Percentiles rank a stretch among this genome's conserved stretches.
Evolutionary conservation across 2,329 filamentous ascomycete species (phyloP).

Genomic region (Fusarium praegraminearum): DNA sequence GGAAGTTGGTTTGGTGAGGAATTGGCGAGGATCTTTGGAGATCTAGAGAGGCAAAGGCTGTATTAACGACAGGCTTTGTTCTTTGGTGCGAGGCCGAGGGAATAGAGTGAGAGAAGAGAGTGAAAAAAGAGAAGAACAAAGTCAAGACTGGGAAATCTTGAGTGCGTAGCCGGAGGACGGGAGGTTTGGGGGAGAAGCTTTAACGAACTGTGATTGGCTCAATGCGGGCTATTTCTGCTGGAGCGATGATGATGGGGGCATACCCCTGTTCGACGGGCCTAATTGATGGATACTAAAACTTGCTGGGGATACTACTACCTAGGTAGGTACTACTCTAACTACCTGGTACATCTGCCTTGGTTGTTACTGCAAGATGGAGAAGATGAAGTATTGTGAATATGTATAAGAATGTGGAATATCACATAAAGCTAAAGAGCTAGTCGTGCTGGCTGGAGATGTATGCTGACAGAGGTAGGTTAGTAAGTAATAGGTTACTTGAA

Average conservation of each 20-base stretch:
- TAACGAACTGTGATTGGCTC: slow-evolving; percentile 41
- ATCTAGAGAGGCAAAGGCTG: slow-evolving; percentile 22
- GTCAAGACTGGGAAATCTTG: slow-evolving; percentile 48
- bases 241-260: slow-evolving; percentile 38
- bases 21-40: slow-evolving; percentile 32
- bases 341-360: not conserved
- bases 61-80: slow-evolving; percentile 22
- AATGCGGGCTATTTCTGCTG: slow-evolving; percentile 26
- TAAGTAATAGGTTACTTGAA: not conserved
- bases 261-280: slow-evolving; percentile 22
- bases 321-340: not conserved
- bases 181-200: slow-evolving; percentile 48
- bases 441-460: not conserved
- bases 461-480: not conserved
- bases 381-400: not conserved
- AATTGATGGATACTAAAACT: slow-evolving; percentile 1
- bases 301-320: slow-evolving; percentile 33
- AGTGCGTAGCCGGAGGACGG: slow-evolving; percentile 50
- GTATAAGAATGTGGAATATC: no score
- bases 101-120: slow-evolving; percentile 22
- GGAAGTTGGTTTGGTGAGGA: slow-evolving; percentile 31
- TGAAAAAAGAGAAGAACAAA: slow-evolving; percentile 41
- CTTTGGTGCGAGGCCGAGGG: slow-evolving; percentile 31
- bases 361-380: not conserved
- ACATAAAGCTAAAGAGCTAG: no score